Base-by-base conservation (phyloP, 2,329 filamentous ascomycete genomes). In the Incumbomyces delicatus region DNA sequence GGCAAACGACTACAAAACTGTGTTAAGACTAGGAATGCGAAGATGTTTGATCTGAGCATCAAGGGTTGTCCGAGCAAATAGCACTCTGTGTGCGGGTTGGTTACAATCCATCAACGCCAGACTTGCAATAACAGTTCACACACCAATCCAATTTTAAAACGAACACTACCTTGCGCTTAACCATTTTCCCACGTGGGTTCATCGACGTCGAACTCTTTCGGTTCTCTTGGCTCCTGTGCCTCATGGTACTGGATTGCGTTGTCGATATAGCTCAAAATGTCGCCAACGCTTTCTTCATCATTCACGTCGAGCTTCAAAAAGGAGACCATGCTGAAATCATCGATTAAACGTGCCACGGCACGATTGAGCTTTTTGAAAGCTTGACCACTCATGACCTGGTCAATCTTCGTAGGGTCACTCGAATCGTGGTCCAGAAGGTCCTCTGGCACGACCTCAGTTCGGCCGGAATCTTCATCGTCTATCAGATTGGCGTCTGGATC, bases 321-420 rank as follows among this genome's bases (percentile, higher is more conserved):
- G 40, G 86, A 94, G 11, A 98, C 87, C 87, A 98, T 94, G 69
- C 88, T 94, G 68, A 95, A 98, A 65, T 87, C 92, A 64, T 96
- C 92, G 55, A 98, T 95, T 54, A 98, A 71, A 44, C 85, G 80
- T 1, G 86, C 92, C 4, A 98, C 90, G 0, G 90, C 90, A 51
- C 80, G 78, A 63, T 95, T 95, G 55, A 96, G 70, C 57, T 80
- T 77, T 51, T 85, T 78, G 66, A 95, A 96, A 14, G 85, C 85
- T 1, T 78, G 75, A 2, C 90, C 89, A 43, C 77, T 82, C 83
- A 95, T 85, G 49, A 94, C 63, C 43, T 80, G 79, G 51, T 80
- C 75, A 58, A 76, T 77, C 51, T 83, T 78, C 48, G 77, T 72
- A 1, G 83, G 77, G 38, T 56, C 47, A 37, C 47, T 18, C 16